Evolutionary conservation across 228 moss, liverwort and hornwort genomes (phyloP).

Genomic region (Sphagnum magellanicum): DNA sequence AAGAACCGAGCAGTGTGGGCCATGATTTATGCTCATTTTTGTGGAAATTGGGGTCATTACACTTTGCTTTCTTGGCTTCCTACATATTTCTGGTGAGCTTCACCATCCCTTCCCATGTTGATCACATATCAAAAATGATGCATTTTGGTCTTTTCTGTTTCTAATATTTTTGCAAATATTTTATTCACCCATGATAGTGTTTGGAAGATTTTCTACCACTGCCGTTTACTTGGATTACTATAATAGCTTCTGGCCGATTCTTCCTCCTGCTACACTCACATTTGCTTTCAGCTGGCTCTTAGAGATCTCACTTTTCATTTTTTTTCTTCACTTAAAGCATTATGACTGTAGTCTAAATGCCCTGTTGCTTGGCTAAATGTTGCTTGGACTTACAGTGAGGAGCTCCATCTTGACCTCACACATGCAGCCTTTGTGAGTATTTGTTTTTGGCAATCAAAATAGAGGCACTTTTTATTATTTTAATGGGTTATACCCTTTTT

Average conservation of each 20-base stretch:
- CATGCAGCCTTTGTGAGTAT: conserved; percentile 82
- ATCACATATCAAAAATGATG: background rate
- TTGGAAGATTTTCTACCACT: no score
- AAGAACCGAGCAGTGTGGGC: conserved; percentile 87
- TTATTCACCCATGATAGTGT: background rate
- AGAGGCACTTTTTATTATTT: background rate
- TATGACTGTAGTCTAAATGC: no score
- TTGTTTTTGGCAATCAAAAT: background rate
- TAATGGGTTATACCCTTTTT: background rate
- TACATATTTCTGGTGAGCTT: conserved; percentile 65
- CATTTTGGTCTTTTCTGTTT: background rate
- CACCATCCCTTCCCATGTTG: background rate
- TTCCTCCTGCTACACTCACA: no score
- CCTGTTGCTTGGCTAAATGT: conserved; percentile 2
- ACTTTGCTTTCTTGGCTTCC: conserved; percentile 94
- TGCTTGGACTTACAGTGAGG: conserved; percentile 49
- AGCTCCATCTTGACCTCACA: conserved; percentile 82
- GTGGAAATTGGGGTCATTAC: conserved; percentile 97
- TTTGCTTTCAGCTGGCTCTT: no score
- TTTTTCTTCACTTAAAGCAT: no score
- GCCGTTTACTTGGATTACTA: no score
- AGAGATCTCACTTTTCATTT: no score
- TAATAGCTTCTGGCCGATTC: no score
- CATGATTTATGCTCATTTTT: conserved; percentile 98
- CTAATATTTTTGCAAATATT: background rate